phyloP scores from a whole-genome alignment of 306 rosid genomes.

The Heteromeles arbutifolia region DNA sequence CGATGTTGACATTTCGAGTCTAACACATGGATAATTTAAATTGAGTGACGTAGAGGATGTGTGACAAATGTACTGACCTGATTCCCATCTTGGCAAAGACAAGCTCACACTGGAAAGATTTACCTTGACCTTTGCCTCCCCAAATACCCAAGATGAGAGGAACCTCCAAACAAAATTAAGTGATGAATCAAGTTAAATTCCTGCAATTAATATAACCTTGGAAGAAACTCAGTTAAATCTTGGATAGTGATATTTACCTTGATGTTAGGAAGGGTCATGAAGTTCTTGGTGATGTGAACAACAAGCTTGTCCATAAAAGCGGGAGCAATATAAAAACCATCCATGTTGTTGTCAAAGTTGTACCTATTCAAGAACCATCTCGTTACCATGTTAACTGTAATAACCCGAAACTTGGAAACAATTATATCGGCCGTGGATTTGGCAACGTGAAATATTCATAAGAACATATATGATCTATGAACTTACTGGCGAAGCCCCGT shows the following conservation, averaged over 20 bases:
- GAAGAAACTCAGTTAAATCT: not conserved
- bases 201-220: not conserved
- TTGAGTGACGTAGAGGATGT: not conserved
- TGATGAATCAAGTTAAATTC: not conserved
- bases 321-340: constrained; percentile 86
- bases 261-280: constrained; percentile 81
- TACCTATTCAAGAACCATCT: constrained; percentile 37
- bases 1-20: not conserved
- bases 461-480: not conserved
- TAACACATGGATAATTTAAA: too few relatives aligned
- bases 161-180: constrained; percentile 32
- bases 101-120: constrained; percentile 97
- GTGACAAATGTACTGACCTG: constrained; percentile 45
- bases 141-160: constrained; percentile 96
- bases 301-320: constrained; percentile 98
- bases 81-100: constrained; percentile 97
- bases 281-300: constrained; percentile 94
- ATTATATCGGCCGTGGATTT: not conserved
- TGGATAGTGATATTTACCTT: constrained; percentile 36
- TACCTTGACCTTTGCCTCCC: constrained; percentile 99
- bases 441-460: not conserved
- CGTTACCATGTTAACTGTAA: not conserved
- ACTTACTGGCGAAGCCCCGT: constrained; percentile 60
- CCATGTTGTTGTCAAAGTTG: constrained; percentile 63
- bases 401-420: not conserved